Base-by-base conservation (phyloP, 257 asterid species). In the Solanum gandarillasii region DNA sequence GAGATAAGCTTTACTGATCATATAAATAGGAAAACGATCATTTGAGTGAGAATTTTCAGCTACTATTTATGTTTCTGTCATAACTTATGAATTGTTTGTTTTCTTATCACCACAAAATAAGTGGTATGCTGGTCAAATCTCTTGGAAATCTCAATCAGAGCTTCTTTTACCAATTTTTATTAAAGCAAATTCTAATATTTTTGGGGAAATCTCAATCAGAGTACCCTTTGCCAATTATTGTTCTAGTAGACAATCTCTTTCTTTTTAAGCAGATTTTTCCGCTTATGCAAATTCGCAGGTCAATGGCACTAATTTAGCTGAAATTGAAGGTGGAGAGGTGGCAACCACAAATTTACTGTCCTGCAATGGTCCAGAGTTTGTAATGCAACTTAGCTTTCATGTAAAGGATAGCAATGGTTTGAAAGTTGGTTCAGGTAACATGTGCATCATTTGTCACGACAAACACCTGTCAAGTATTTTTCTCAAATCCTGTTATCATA, bases 331-430 rank as follows among this genome's bases (percentile, higher is more conserved):
- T 21, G 98, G 98, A 55, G 98, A 94, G 89, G 95, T 92, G 32
- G 97, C 95, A 6, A 90, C 87, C 4, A 93, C 98, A 38, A 93
- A 95, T 92, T 55, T 92, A 78, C 92, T 76, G 83, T 92, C 98
- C 4, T 90, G 95, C 88, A 91, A 92, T 78, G 98, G 98, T 87
- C 92, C 94, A 0, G 91, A 94, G 4, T 95, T 95, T 89, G 41
- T 88, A 79, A 68, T 94, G 79, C 93, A 92, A 85, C 92, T 95
- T 84, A 93, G 20, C 71, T 60, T 91, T 87, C 89, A 90, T 52
- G 46, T 88, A 58, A 32, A 48, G 29, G 65, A 20, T 48, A 79
- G 85, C n/a, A 81, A 89, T 23, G 9, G 87, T 46, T 79, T 92
- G 83, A 27, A 62, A 41, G 67, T 25, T 79, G 83, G 86, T 88